Percentiles rank a stretch among this genome's conserved stretches.
These are phyloP conservation scores for Kewa caespitosa DNA, from an alignment of 179 eudicot genomes.

Conservation along the genomic window DNA sequence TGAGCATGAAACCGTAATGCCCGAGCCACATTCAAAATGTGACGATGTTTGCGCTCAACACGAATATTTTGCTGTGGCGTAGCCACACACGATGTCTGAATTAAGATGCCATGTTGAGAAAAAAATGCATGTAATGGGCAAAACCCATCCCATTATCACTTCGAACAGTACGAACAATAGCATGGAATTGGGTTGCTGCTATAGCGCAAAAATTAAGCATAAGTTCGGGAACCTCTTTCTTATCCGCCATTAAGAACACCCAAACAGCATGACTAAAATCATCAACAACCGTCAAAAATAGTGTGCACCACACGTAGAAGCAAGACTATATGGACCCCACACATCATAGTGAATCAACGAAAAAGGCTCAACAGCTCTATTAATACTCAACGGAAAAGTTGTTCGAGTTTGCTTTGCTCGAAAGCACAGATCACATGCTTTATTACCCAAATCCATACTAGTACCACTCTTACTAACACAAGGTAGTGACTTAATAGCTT, in stretches of 20 bases:
- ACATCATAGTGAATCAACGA: conserved; percentile 3
- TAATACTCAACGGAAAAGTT: not conserved
- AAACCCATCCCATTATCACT: conserved; percentile 11
- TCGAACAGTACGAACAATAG: not conserved
- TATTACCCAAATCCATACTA: not conserved
- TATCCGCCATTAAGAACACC: conserved; percentile 1
- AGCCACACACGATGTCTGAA: too few relatives aligned
- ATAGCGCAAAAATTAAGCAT: not conserved
- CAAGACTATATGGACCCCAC: conserved; percentile 12
- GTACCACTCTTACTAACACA: not conserved
- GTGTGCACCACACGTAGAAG: not conserved
- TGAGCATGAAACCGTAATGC: not conserved
- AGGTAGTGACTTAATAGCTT: not conserved
- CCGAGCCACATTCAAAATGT: not conserved
- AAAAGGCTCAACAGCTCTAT: not conserved
- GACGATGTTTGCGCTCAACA: not conserved
- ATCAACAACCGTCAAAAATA: conserved; percentile 19
- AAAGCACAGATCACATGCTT: not conserved
- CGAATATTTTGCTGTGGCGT: not conserved
- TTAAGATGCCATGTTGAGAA: not conserved
- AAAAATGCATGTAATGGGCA: not conserved
- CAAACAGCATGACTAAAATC: not conserved
- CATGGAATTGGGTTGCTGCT: not conserved
- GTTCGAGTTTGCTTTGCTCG: conserved; percentile 5
- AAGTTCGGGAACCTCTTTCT: not conserved